Evolutionary conservation across 768 basidiomycete species (phyloP), one percentile per base, ranked within the genome.

Genomic region (Mycena kentingensis): DNA sequence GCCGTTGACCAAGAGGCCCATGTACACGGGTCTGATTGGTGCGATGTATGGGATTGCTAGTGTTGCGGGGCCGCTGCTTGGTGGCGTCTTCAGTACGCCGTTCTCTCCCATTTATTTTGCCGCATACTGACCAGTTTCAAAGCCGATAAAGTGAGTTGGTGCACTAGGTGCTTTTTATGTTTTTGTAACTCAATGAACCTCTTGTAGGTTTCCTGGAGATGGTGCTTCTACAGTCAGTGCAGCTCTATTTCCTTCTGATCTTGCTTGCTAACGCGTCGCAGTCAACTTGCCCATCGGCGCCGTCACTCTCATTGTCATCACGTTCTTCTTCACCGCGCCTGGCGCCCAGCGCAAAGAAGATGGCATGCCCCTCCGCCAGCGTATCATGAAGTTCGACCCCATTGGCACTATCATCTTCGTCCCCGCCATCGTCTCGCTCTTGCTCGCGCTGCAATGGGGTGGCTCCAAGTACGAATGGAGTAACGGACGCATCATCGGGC

Each of bases 391-490:
- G 36, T 36, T 62, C 24, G 61, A 62, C 54, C 50, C 59, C 4
- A 49, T 49, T 15, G 61, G 61, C 2, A 55, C 61, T 13, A 22
- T 34, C 5, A 31, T 62, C 10, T 53, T 62, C 19, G 26, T 62
- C 5, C 44, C 51, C 10, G 53, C 52, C 38, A 50, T 62, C 26
- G 43, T 51, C 12, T 56, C 52, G 43, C 35, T 54, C 2, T 55
- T 62, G 24, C 64, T 78, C 3, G 71, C 76, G 3, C 62, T 79
- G 1, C 72, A 76, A 47, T 76, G 73, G 72, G 77, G 76, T n/a
- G 77, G 77, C 0, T 70, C 73, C 53, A 61, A 62, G 10, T 72
- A 74, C 54, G 58, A 71, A 0, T 80, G 78, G 78, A 61, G 55
- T 46, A 68, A 70, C 48, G 19, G 12, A 7, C 48, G 48, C 3